A percentile compares a stretch with the other conserved stretches of the same genome.
Evolutionary conservation across 768 basidiomycete genomes (phyloP).

Genomic region (Russula virescens): DNA sequence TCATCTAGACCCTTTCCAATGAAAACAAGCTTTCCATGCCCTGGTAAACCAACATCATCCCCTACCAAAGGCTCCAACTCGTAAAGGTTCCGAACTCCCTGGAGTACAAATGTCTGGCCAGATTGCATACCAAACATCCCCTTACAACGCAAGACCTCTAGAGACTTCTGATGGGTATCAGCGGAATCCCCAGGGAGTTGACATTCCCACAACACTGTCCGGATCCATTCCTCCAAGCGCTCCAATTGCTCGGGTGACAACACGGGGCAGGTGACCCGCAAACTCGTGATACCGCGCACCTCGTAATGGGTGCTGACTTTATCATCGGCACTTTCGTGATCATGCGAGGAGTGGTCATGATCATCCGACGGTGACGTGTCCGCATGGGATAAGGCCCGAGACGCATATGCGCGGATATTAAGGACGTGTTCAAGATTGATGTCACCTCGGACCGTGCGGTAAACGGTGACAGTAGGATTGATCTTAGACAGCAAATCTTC

Average conservation of each 20-base stretch:
- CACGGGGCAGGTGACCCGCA: conserved; percentile 63
- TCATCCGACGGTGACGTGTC: conserved; percentile 19
- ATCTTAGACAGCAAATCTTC: conserved; percentile 62
- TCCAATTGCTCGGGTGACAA: conserved; percentile 45
- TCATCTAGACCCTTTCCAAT: conserved; percentile 77
- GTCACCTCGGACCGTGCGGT: conserved; percentile 62
- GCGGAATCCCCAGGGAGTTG: conserved; percentile 36
- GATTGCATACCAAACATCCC: conserved; percentile 58
- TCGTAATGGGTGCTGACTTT: conserved; percentile 51
- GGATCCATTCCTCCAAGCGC: conserved; percentile 74
- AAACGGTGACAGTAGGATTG: conserved; percentile 75
- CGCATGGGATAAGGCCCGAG: conserved; percentile 37
- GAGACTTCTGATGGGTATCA: conserved; percentile 1
- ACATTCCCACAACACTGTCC: conserved; percentile 76
- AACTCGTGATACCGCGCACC: conserved; percentile 74
- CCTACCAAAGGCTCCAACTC: conserved; percentile 49
- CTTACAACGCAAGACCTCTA: conserved; percentile 82
- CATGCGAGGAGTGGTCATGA: conserved; percentile 35
- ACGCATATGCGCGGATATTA: conserved; percentile 71
- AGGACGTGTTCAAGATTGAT: conserved; percentile 76
- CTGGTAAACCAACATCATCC: conserved; percentile 45
- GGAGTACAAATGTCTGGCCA: conserved; percentile 67
- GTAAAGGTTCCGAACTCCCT: conserved; percentile 89
- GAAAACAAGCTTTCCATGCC: conserved; percentile 75
- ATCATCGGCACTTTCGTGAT: conserved; percentile 11